Conservation (phyloP, 345 rosid species). For the Hibiscus tridactylites region DNA sequence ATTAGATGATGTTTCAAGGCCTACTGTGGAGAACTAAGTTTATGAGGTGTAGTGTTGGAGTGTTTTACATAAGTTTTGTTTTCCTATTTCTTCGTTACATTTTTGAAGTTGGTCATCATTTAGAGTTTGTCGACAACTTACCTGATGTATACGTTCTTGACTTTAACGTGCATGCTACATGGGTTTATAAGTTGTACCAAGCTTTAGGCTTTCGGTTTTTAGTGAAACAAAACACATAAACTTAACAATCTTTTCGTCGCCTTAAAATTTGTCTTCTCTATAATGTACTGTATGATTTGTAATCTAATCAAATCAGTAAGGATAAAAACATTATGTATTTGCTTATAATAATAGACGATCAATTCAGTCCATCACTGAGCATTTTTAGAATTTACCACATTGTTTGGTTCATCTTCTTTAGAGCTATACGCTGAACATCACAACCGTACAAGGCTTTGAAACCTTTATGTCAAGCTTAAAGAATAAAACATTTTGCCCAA, state of each 20-base stretch:
- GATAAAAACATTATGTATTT: not conserved
- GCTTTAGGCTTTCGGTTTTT: not conserved
- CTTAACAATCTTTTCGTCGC: not conserved
- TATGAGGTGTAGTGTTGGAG: not conserved
- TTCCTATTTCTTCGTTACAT: not conserved
- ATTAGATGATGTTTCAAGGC: not conserved
- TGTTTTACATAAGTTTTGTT: not conserved
- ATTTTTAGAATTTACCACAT: not conserved
- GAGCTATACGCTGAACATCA: constrained; percentile 91
- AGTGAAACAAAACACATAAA: not conserved
- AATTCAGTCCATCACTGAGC: not conserved
- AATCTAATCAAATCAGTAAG: not conserved
- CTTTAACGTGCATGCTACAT: not conserved
- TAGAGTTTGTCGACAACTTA: not conserved
- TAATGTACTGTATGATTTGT: not conserved
- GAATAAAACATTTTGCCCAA: constrained; percentile 54
- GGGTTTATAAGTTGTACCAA: not conserved
- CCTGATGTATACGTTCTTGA: not conserved
- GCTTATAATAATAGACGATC: not conserved
- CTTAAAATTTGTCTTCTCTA: not conserved
- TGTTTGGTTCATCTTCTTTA: constrained; percentile 21
- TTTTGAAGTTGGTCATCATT: not conserved
- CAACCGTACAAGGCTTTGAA: constrained; percentile 88
- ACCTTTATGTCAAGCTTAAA: constrained; percentile 72
- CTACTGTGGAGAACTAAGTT: not conserved